phyloP scores from a whole-genome alignment of 768 basidiomycete species.

The Pleurotus eryngii region DNA sequence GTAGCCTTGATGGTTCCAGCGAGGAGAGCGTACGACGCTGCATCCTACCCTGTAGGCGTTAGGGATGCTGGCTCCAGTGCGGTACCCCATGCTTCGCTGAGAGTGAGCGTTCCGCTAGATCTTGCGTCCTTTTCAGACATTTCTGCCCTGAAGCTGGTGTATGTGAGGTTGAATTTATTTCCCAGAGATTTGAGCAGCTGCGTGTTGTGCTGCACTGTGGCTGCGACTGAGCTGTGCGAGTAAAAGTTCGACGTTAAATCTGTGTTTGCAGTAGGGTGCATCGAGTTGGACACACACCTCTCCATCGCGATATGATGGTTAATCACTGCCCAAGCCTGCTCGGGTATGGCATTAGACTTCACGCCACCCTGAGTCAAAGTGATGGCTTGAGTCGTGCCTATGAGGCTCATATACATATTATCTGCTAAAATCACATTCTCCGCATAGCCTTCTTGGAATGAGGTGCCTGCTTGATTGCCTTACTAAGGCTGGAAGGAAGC shows the following conservation, averaged over 20 bases:
- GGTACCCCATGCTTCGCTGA: slow-evolving; percentile 46
- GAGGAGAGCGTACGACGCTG: slow-evolving; percentile 46
- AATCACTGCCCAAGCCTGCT: slow-evolving; percentile 62
- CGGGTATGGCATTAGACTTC: slow-evolving; percentile 79
- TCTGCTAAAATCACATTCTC: slow-evolving; percentile 43
- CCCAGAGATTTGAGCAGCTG: slow-evolving; percentile 46
- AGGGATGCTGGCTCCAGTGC: slow-evolving; percentile 68
- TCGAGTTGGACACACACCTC: slow-evolving; percentile 33
- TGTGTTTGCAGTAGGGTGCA: slow-evolving; percentile 5
- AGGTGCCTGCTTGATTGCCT: slow-evolving; percentile 43
- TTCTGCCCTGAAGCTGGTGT: slow-evolving; percentile 49
- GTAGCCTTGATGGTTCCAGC: slow-evolving; percentile 65
- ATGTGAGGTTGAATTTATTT: slow-evolving; percentile 52
- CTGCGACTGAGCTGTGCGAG: slow-evolving; percentile 36
- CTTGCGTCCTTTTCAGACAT: slow-evolving; percentile 30
- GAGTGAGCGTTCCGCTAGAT: slow-evolving; percentile 42
- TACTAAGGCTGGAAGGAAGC: slow-evolving; percentile 45
- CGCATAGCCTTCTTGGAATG: slow-evolving; percentile 48
- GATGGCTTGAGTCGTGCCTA: slow-evolving; percentile 75
- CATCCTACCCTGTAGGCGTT: slow-evolving; percentile 44
- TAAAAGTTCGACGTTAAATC: not conserved
- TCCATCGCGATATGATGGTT: slow-evolving; percentile 69
- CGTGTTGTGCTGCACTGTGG: slow-evolving; percentile 41
- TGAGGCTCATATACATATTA: slow-evolving; percentile 37
- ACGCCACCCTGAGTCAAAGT: slow-evolving; percentile 66